Evolutionary conservation across 164 flowering plant genomes (phyloP).

Genomic region (Vitis vinifera): ASM3070453v1 NC_081808.1:4763501-4764000

Average conservation of each 20-base stretch:
- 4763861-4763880: slow-evolving; percentile 96
- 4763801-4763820: slow-evolving; percentile 68
- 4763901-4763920: neutral
- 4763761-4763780: slow-evolving; percentile 94
- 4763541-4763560: too few relatives aligned
- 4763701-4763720: neutral
- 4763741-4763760: slow-evolving; percentile 97
- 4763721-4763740: slow-evolving; percentile 24
- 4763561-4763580: too few relatives aligned
- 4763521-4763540: too few relatives aligned
- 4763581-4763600: too few relatives aligned
- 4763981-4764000: neutral
- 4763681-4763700: too few relatives aligned
- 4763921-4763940: neutral
- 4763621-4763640: too few relatives aligned
- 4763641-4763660: too few relatives aligned
- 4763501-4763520: too few relatives aligned
- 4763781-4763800: slow-evolving; percentile 60
- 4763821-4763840: slow-evolving; percentile 77
- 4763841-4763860: slow-evolving; percentile 75
- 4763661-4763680: too few relatives aligned
- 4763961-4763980: too few relatives aligned
- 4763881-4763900: slow-evolving; percentile 51
- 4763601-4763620: neutral
- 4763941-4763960: neutral